A percentile compares a stretch with the other conserved stretches of the same genome.
Evolutionary conservation across 2,329 filamentous ascomycete species (phyloP).

Genomic region (Fusarium heterosporum): DNA sequence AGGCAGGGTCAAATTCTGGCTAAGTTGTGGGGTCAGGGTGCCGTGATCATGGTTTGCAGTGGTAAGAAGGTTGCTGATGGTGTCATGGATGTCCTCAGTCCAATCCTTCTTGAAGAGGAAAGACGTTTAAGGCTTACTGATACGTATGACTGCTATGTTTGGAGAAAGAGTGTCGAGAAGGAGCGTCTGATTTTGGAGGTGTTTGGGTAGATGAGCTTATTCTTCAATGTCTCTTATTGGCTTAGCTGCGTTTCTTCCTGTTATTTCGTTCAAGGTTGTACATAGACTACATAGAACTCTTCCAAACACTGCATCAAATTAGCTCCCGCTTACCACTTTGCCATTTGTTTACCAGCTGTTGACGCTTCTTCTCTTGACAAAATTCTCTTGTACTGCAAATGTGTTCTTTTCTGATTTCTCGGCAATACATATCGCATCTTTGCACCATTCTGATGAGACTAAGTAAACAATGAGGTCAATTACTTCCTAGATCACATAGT

Average conservation of each 20-base stretch:
- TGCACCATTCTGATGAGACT: too few relatives aligned
- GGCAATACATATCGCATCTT: too few relatives aligned
- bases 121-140: background rate
- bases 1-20: background rate
- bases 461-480: too few relatives aligned
- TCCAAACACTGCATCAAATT: too few relatives aligned
- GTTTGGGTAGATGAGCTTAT: background rate
- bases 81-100: conserved; percentile 14
- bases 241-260: background rate
- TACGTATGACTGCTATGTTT: background rate
- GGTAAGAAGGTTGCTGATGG: conserved; percentile 14
- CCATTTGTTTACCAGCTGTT: too few relatives aligned
- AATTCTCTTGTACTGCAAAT: background rate
- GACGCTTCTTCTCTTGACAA: background rate
- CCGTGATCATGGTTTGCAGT: conserved; percentile 15
- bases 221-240: background rate
- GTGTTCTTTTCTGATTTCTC: too few relatives aligned
- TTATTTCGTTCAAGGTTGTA: background rate
- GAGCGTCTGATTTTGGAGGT: conserved; percentile 19
- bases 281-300: background rate
- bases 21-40: conserved; percentile 9
- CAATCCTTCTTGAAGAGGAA: conserved; percentile 7
- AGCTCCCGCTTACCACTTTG: too few relatives aligned
- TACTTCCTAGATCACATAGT: too few relatives aligned
- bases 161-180: conserved; percentile 1